Evolutionary conservation across 441 rosid species (phyloP).

Genomic region (Euphorbia celastroides): DNA sequence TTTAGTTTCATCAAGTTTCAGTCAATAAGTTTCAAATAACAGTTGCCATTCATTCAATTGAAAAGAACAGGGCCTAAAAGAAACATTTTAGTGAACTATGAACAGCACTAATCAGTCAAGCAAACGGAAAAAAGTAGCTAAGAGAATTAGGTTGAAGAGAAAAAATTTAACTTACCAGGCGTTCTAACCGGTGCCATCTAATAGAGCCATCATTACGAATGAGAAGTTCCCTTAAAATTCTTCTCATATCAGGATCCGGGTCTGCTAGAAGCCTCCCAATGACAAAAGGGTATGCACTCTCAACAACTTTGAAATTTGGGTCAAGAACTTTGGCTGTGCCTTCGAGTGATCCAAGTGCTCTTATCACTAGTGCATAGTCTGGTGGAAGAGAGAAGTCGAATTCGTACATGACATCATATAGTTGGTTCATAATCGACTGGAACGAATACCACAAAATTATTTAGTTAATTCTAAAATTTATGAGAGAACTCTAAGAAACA

Average conservation of each 20-base stretch:
- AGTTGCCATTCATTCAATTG: too few relatives aligned
- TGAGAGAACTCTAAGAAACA: not conserved
- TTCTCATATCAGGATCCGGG: slow-evolving; percentile 97
- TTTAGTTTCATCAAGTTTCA: too few relatives aligned
- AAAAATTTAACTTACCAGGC: slow-evolving; percentile 47
- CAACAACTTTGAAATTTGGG: slow-evolving; percentile 89
- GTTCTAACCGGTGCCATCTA: slow-evolving; percentile 95
- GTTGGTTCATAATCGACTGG: slow-evolving; percentile 83
- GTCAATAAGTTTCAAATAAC: too few relatives aligned
- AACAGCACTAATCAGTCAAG: too few relatives aligned
- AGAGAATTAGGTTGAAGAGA: not conserved
- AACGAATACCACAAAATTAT: slow-evolving; percentile 18
- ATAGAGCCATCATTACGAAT: slow-evolving; percentile 84
- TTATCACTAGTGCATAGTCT: slow-evolving; percentile 91
- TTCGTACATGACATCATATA: slow-evolving; percentile 90
- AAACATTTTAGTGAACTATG: not conserved
- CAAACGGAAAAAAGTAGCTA: slow-evolving; percentile 6
- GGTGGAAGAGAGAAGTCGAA: slow-evolving; percentile 94
- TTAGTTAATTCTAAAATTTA: not conserved
- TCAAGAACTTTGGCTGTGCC: slow-evolving; percentile 95
- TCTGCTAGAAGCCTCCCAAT: slow-evolving; percentile 91
- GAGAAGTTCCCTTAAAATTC: slow-evolving; percentile 79
- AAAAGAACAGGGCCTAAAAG: too few relatives aligned
- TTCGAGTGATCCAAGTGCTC: slow-evolving; percentile 96
- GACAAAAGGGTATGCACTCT: slow-evolving; percentile 90